A percentile compares a stretch with the other conserved stretches of the same genome.
phyloP scores from a whole-genome alignment of 129 eudicot species.

The Heracleum sosnowskyi region DNA sequence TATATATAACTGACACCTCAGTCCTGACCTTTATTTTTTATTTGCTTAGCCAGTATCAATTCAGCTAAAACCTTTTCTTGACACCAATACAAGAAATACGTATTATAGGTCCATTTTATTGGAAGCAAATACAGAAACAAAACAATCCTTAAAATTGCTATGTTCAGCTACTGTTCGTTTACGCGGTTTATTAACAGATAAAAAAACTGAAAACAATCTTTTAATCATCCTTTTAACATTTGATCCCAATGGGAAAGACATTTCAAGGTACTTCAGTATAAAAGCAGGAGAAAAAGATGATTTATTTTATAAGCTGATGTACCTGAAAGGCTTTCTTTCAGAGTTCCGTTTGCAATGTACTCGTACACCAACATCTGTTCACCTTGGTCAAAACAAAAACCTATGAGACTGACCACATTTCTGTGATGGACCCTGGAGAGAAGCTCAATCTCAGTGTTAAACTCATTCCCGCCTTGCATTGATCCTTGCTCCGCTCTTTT shows the following conservation, averaged over 20 bases:
- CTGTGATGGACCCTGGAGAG: constrained; percentile 75
- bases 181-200: no score
- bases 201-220: no score
- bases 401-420: constrained; percentile 59
- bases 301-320: constrained; percentile 3
- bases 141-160: background rate
- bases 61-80: background rate
- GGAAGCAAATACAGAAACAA: background rate
- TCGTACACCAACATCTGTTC: constrained; percentile 78
- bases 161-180: background rate
- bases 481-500: constrained; percentile 66
- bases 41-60: background rate
- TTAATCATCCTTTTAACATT: no score
- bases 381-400: constrained; percentile 62
- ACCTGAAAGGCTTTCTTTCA: constrained; percentile 56
- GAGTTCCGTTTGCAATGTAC: constrained; percentile 48
- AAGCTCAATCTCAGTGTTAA: constrained; percentile 72
- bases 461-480: constrained; percentile 56
- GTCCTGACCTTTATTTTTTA: background rate
- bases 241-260: background rate
- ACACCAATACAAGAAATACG: no score
- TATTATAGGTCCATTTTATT: background rate
- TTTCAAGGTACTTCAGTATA: background rate
- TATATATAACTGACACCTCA: background rate
- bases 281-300: background rate